These are phyloP conservation scores for Salisapilia sapeloensis DNA, from an alignment of 352 stramenopile genomes.

Conservation along the genomic window DNA sequence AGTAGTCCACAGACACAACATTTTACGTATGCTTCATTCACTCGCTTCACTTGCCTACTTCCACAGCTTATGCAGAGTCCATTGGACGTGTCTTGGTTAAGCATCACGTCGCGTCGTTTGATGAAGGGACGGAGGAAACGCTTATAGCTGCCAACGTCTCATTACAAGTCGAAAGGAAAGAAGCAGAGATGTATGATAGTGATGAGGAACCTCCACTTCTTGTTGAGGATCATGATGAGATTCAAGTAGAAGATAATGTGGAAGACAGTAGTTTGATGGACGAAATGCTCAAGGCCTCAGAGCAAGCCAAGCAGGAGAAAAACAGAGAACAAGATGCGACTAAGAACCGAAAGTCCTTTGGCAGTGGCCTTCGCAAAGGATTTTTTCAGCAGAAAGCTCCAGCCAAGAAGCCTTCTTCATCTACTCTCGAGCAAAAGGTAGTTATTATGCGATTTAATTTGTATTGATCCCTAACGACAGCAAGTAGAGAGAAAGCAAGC, in stretches of 20 bases:
- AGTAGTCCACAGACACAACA: no score
- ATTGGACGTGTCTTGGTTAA: no score
- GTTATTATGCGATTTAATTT: background rate
- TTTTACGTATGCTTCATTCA: no score
- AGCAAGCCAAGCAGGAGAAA: slow-evolving; percentile 31
- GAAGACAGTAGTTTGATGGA: slow-evolving; percentile 42
- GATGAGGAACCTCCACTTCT: slow-evolving; percentile 33
- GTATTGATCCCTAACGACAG: background rate
- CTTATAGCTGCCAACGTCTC: no score
- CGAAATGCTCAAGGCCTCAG: slow-evolving; percentile 45
- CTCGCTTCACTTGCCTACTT: no score
- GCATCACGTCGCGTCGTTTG: no score
- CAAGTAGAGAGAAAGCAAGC: slow-evolving; percentile 15
- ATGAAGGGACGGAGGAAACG: no score
- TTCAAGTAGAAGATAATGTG: slow-evolving; percentile 8
- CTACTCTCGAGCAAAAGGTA: background rate
- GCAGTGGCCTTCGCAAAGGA: slow-evolving; percentile 45
- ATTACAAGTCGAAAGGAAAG: no score
- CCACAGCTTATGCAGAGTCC: no score
- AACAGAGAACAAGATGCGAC: slow-evolving; percentile 19
- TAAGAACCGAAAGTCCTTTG: slow-evolving; percentile 28
- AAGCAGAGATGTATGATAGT: slow-evolving; percentile 8
- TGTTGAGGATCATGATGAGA: slow-evolving; percentile 5
- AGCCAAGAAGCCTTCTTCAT: background rate
- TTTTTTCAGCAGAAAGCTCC: slow-evolving; percentile 25